Evolutionary conservation across 768 basidiomycete genomes (phyloP).

Genomic region (Termitomyces sp.): DNA sequence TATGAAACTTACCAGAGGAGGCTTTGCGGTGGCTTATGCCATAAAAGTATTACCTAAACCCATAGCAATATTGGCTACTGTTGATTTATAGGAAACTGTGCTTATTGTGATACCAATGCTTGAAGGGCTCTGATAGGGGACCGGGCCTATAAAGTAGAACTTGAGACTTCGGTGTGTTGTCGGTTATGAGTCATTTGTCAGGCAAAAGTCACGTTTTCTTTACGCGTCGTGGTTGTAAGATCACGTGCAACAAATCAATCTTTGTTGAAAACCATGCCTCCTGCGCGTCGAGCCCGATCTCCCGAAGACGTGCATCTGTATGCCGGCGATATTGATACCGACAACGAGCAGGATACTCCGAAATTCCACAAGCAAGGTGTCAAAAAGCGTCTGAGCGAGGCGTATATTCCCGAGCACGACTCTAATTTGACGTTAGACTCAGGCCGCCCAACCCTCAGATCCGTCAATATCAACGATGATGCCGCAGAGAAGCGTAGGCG

Average conservation of each 20-base stretch:
- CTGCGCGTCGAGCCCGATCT: constrained; percentile 36
- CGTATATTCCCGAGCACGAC: constrained; percentile 41
- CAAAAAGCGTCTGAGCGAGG: constrained; percentile 64
- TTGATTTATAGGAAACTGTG: not conserved
- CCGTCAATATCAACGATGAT: constrained; percentile 75
- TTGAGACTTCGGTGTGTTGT: too few species aligned
- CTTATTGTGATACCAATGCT: not conserved
- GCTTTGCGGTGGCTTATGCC: too few species aligned
- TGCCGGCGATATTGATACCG: constrained; percentile 34
- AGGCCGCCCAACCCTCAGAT: constrained; percentile 36
- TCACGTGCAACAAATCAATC: constrained; percentile 32
- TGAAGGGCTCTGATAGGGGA: not conserved
- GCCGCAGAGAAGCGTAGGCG: constrained; percentile 81
- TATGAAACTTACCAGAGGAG: not conserved
- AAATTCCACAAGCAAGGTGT: constrained; percentile 33
- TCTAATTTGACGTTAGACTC: constrained; percentile 35
- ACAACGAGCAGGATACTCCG: constrained; percentile 37
- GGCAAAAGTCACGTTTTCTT: constrained; percentile 14
- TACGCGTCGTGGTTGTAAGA: constrained; percentile 18
- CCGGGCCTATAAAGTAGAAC: too few species aligned
- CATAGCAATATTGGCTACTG: too few species aligned
- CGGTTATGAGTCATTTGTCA: not conserved
- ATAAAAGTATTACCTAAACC: not conserved
- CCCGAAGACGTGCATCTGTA: constrained; percentile 31
- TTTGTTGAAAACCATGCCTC: constrained; percentile 40